Conservation (phyloP, 768 basidiomycete genomes). For the Pleurotus giganteus region DNA sequence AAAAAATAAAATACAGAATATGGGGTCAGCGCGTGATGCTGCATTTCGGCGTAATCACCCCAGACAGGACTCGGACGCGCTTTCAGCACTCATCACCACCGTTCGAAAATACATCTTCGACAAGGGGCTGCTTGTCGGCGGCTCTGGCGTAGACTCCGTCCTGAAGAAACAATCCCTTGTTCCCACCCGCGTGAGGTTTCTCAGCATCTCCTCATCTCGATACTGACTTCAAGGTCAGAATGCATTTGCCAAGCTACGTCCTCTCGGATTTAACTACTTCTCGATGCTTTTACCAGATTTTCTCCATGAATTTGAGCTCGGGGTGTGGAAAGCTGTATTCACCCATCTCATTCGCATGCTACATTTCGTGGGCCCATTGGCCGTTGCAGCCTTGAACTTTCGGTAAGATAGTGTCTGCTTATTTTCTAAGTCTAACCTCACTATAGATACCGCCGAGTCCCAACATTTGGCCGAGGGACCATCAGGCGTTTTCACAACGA, state of each 20-base stretch:
- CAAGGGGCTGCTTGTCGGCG: background rate
- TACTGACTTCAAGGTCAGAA: conserved; percentile 19
- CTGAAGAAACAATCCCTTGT: conserved; percentile 6
- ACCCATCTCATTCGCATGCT: conserved; percentile 28
- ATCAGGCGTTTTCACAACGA: conserved; percentile 34
- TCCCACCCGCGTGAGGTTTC: conserved; percentile 10
- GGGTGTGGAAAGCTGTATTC: conserved; percentile 29
- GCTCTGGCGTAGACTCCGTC: background rate
- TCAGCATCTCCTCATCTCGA: background rate
- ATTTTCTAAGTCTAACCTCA: background rate
- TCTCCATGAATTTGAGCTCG: conserved; percentile 33
- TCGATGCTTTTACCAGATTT: conserved; percentile 24
- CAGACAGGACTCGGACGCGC: conserved; percentile 9
- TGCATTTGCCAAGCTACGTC: conserved; percentile 19
- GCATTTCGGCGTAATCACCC: background rate
- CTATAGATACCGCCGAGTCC: conserved; percentile 22
- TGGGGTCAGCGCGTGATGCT: conserved; percentile 26
- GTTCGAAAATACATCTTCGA: conserved; percentile 9
- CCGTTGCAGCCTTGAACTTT: conserved; percentile 17
- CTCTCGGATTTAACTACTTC: conserved; percentile 19
- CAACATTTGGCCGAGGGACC: conserved; percentile 26
- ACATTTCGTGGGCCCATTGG: conserved; percentile 10
- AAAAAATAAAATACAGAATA: conserved; percentile 20
- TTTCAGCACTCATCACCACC: background rate
- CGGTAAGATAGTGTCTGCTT: conserved; percentile 15